Percentiles rank a stretch among this genome's conserved stretches.
phyloP scores from a whole-genome alignment of 768 basidiomycete species.

The Xerocomus potaroensis region DNA sequence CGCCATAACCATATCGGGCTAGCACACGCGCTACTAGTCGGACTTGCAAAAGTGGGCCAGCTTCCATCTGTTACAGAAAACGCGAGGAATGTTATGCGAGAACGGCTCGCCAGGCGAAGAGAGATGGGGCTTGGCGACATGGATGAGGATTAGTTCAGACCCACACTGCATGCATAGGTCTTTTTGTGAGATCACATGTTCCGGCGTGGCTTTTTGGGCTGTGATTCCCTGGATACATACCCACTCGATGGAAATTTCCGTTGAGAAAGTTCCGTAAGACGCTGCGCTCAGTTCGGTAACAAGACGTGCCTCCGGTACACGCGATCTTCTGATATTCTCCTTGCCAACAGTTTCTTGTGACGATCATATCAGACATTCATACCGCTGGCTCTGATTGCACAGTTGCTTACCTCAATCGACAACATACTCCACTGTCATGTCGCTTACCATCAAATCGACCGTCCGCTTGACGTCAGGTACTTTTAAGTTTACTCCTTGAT shows the following conservation, averaged over 20 bases:
- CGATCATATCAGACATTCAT: slow-evolving; percentile 2
- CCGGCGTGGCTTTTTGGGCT: neutral
- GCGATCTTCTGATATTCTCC: neutral
- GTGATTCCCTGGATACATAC: too few relatives aligned
- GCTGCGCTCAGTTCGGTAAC: neutral
- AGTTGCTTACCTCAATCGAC: slow-evolving; percentile 15
- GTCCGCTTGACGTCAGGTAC: slow-evolving; percentile 36
- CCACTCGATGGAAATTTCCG: slow-evolving; percentile 10
- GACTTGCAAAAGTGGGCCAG: slow-evolving; percentile 66
- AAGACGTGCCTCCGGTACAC: neutral
- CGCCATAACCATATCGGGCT: slow-evolving; percentile 86
- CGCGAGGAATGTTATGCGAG: slow-evolving; percentile 42
- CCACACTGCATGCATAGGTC: slow-evolving; percentile 1
- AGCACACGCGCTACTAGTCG: slow-evolving; percentile 66
- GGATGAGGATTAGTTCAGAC: slow-evolving; percentile 37
- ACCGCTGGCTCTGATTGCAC: slow-evolving; percentile 5
- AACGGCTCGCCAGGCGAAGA: slow-evolving; percentile 39
- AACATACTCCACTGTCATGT: slow-evolving; percentile 12
- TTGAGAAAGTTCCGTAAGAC: slow-evolving; percentile 9
- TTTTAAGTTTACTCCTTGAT: slow-evolving; percentile 9
- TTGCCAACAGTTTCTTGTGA: neutral
- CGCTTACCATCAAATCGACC: slow-evolving; percentile 29
- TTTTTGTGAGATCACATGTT: slow-evolving; percentile 9
- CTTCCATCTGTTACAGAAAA: slow-evolving; percentile 48
- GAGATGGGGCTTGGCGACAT: slow-evolving; percentile 37